phyloP scores from a whole-genome alignment of 345 rosid genomes.

The Aurinia saxatilis region DNA sequence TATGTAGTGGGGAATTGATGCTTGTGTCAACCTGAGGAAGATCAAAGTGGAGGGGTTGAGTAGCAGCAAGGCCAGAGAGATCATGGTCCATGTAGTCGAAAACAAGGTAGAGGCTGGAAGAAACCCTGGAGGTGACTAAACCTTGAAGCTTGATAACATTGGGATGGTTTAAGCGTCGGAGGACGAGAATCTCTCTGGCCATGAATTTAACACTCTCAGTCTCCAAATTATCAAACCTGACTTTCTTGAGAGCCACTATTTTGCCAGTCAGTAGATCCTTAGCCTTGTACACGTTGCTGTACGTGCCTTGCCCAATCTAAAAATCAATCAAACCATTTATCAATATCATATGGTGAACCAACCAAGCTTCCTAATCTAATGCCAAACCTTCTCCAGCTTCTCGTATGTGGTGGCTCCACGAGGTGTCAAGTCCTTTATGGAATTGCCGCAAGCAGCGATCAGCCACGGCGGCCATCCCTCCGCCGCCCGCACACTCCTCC shows the following conservation, averaged over 20 bases:
- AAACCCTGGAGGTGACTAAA: conserved; percentile 82
- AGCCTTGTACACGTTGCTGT: conserved; percentile 92
- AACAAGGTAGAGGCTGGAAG: conserved; percentile 77
- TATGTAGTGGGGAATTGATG: not conserved
- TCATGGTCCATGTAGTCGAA: conserved; percentile 97
- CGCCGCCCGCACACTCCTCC: conserved; percentile 24
- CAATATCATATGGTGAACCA: too few relatives aligned
- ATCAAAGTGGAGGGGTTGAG: conserved; percentile 66
- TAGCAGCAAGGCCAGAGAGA: conserved; percentile 74
- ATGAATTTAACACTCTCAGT: conserved; percentile 89
- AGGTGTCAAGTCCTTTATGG: conserved; percentile 67
- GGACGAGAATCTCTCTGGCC: conserved; percentile 92
- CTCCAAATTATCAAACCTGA: conserved; percentile 86
- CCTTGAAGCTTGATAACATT: conserved; percentile 89
- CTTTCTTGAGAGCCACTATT: conserved; percentile 90
- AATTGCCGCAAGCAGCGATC: conserved; percentile 66
- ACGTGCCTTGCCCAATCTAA: conserved; percentile 95
- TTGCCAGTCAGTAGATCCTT: conserved; percentile 74
- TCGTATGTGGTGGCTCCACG: conserved; percentile 74
- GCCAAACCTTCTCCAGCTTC: conserved; percentile 90
- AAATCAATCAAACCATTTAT: too few relatives aligned
- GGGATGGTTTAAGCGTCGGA: conserved; percentile 67
- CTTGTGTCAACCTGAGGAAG: conserved; percentile 69
- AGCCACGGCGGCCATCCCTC: conserved; percentile 89
- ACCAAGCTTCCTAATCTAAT: too few relatives aligned